Evolutionary conservation across 352 stramenopile genomes (phyloP), one percentile per base, ranked within the genome.

Genomic region (Peronospora belbahrii): DNA sequence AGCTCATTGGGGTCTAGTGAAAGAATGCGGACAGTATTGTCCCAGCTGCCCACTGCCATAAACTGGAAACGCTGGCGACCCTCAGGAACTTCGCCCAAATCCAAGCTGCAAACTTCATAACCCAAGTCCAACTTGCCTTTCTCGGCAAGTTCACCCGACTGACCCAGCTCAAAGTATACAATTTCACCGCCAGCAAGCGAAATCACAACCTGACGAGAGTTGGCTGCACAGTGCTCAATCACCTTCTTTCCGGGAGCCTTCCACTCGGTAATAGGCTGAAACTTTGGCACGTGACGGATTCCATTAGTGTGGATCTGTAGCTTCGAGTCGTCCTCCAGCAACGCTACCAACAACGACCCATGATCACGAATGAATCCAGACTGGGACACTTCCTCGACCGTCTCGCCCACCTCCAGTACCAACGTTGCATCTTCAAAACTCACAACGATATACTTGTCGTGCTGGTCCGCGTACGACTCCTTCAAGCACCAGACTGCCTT

Each of bases 351-450:
- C 25, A 99, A 78, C 4, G 97, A 99, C 3, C 86, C 88, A 28
- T 95, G 83, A 44, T 97, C 95, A 10, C 84, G 88, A 18, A 97
- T 51, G 56, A 99, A 98, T 10, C 95, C 95, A 5, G 81, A 95
- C 40, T 97, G 88, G 17, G 84, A 91, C 17, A 99, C 94, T 71
- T 99, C 94, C 67, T 99, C 96, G 0, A 99, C 95, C 2, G 84
- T 98, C 25, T 98, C 95, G 11, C 95, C 96, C 31, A 99, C 92
- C 44, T 88, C 83, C 6, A 99, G 71, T 10, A 99, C 96, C 19
- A 99, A 80, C 13, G 96, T 99, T 30, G 95, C 95, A 59, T 99
- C 97, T 52, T 96, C 93, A 71, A 99, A 99, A 37, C 88, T 98
- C n/a, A 99, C 96, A 10, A 99, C 92, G 60, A 99, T 99, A 60